Evolutionary conservation across 1,284 basidiomycete species (phyloP).

Genomic region (Sutorius eximius): DNA sequence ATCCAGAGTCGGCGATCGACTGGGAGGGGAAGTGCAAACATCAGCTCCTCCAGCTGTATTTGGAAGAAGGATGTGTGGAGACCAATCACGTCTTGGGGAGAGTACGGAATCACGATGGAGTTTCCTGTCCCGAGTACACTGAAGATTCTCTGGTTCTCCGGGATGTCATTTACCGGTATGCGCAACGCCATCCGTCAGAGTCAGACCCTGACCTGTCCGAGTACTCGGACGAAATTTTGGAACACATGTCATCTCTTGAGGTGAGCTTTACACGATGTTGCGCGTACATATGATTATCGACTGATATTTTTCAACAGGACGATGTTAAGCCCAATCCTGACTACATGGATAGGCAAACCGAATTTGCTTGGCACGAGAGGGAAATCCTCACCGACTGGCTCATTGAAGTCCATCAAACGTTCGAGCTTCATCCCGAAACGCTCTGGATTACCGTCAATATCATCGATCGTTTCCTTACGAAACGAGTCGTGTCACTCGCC

Average conservation of each 20-base stretch:
- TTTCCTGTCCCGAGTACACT: neutral
- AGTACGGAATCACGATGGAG: neutral
- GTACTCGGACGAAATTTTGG: neutral
- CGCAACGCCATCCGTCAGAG: neutral
- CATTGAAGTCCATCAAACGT: neutral
- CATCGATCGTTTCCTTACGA: neutral
- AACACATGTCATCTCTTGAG: neutral
- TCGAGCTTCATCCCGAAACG: neutral
- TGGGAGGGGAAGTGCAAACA: neutral
- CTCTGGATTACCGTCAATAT: neutral
- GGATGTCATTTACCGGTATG: neutral
- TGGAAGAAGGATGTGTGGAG: neutral
- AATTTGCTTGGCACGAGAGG: neutral
- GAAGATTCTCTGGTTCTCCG: neutral
- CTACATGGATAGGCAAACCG: neutral
- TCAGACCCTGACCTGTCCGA: neutral
- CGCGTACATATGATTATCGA: neutral
- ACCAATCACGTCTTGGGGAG: neutral
- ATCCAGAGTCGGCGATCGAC: neutral
- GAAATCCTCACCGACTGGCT: neutral
- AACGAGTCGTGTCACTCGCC: neutral
- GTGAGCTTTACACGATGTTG: neutral
- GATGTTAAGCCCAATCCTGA: neutral
- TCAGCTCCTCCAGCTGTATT: neutral
- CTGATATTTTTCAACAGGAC: neutral